phyloP scores from a whole-genome alignment of 208 protist genomes.

The Trypanosoma lewisi region DNA sequence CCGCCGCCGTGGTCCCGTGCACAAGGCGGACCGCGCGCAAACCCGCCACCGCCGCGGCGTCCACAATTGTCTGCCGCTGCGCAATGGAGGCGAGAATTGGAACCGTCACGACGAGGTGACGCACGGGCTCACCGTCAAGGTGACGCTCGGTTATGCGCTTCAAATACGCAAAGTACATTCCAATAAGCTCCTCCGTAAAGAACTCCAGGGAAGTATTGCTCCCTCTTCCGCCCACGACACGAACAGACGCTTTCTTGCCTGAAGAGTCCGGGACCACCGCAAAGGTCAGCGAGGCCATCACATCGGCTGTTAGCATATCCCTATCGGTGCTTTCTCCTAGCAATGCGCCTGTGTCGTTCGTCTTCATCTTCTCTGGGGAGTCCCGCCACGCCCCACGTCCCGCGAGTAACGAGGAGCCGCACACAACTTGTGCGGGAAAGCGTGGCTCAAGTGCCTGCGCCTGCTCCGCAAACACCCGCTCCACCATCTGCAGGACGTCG shows the following conservation, averaged over 20 bases:
- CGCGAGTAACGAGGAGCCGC: constrained; percentile 50
- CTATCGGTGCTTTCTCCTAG: not conserved
- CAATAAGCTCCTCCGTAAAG: constrained; percentile 78
- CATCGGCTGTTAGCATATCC: not conserved
- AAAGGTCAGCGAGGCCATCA: constrained; percentile 8
- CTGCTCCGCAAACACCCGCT: constrained; percentile 88
- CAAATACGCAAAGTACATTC: constrained; percentile 83
- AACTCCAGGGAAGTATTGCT: constrained; percentile 28
- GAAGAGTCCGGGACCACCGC: constrained; percentile 16
- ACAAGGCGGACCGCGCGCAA: constrained; percentile 83
- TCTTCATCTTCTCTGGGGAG: not conserved
- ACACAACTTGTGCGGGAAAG: constrained; percentile 72
- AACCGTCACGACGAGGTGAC: constrained; percentile 72
- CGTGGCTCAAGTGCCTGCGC: constrained; percentile 72
- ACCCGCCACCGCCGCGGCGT: constrained; percentile 81
- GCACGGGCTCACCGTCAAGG: constrained; percentile 36
- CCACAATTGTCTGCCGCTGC: constrained; percentile 85
- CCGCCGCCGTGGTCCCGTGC: constrained; percentile 77
- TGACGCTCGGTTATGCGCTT: constrained; percentile 52
- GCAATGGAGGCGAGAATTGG: constrained; percentile 59
- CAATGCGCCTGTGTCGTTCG: not conserved
- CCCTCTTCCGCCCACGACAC: constrained; percentile 19
- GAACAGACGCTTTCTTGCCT: constrained; percentile 17
- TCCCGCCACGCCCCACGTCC: constrained; percentile 13
- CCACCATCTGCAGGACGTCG: constrained; percentile 29